Percentiles rank a stretch among this genome's conserved stretches.
Conservation (phyloP, 2,329 filamentous ascomycete species). For the Tolypocladium nubicola region DNA sequence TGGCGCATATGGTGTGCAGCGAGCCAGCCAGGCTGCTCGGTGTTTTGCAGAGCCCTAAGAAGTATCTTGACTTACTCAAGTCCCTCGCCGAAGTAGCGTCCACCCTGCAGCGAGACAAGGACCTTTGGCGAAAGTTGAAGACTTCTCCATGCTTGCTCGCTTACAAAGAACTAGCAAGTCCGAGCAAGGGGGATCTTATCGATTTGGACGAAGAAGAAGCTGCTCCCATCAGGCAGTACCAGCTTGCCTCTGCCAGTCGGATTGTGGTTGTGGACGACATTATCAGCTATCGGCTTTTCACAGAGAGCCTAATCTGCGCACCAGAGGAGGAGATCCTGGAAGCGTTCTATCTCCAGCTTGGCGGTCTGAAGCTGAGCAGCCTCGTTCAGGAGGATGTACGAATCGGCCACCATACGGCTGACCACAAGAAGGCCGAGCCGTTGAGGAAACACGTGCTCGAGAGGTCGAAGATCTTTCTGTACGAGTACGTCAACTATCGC, state of each 20-base stretch:
- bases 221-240: conserved; percentile 63
- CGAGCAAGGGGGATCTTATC: conserved; percentile 34
- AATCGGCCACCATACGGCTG: conserved; percentile 54
- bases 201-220: conserved; percentile 51
- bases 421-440: conserved; percentile 57
- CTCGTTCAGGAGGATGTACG: conserved; percentile 70
- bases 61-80: conserved; percentile 75
- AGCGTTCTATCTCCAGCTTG: conserved; percentile 72
- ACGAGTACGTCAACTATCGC: conserved; percentile 61
- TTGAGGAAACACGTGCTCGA: conserved; percentile 78
- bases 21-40: conserved; percentile 77
- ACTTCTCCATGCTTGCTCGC: conserved; percentile 69
- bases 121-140: conserved; percentile 67
- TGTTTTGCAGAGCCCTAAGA: conserved; percentile 69
- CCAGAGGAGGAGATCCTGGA: conserved; percentile 86
- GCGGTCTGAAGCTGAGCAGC: conserved; percentile 63
- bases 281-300: conserved; percentile 81
- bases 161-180: conserved; percentile 57
- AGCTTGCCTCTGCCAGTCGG: conserved; percentile 59
- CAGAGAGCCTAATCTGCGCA: conserved; percentile 70
- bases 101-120: conserved; percentile 65
- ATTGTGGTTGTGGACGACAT: conserved; percentile 83
- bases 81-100: conserved; percentile 65
- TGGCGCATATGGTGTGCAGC: conserved; percentile 71
- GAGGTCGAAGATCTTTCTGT: conserved; percentile 78